Evolutionary conservation across 768 basidiomycete genomes (phyloP).

Genomic region (Fibroporia radiculosa): DNA sequence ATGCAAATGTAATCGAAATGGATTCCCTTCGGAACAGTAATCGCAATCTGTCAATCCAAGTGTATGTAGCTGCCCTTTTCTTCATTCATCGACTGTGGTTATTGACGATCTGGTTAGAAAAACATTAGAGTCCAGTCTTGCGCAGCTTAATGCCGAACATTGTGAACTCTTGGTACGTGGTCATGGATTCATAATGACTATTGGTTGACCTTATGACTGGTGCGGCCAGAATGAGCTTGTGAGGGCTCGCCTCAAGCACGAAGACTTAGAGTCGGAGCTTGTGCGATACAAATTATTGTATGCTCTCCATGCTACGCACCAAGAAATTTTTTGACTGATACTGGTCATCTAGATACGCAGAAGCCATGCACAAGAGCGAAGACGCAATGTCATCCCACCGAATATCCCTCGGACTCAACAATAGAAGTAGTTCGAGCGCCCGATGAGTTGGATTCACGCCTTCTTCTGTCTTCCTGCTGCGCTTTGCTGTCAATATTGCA

Average conservation of each 20-base stretch:
- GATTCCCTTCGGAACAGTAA: conserved; percentile 80
- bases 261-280: conserved; percentile 90
- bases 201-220: conserved; percentile 11
- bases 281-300: conserved; percentile 91
- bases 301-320: conserved; percentile 24
- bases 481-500: too few relatives aligned
- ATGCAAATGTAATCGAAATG: conserved; percentile 79
- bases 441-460: too few relatives aligned
- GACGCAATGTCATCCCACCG: conserved; percentile 40
- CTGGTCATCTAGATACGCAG: conserved; percentile 36
- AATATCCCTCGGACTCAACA: conserved; percentile 25
- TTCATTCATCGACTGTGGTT: neutral
- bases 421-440: conserved; percentile 20
- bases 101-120: conserved; percentile 42
- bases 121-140: conserved; percentile 67
- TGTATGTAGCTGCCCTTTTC: conserved; percentile 57
- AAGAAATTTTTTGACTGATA: neutral
- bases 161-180: conserved; percentile 56
- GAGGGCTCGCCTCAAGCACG: conserved; percentile 77
- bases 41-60: conserved; percentile 63
- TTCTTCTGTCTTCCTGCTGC: too few relatives aligned
- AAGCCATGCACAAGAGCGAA: conserved; percentile 44
- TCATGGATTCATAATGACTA: neutral
- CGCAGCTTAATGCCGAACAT: conserved; percentile 78
- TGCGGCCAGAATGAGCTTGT: conserved; percentile 76